Base-by-base conservation (phyloP, 495 filamentous ascomycete species). In the Paragyromitra xinjiangensis region DNA sequence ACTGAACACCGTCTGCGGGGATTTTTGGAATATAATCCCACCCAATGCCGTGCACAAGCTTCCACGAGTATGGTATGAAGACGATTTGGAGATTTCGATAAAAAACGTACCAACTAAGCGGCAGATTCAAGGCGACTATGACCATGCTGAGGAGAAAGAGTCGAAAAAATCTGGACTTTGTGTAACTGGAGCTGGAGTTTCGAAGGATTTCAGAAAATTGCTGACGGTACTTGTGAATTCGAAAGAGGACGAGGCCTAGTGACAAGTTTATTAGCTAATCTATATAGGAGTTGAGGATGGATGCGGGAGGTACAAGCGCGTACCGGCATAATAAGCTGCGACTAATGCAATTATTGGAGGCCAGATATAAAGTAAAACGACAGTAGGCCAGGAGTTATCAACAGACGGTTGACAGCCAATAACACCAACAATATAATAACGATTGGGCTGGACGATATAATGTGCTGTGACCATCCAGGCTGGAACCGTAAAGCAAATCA, bases 351-450 rank as follows among this genome's bases (percentile, higher is more conserved):
- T 88, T 8, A 95, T 82, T 0, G 89, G 87, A 3, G 88, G 88
- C 86, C 92, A 94, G 0, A 92, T 85, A 71, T 87, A 86, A 63
- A 89, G 86, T 51, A 97, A 82, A 19, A 89, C 81, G n/a, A 94
- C 84, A 67, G 85, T 89, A 11, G 90, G 85, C 92, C 92, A 96
- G 80, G 90, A 93, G 45, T 86, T 83, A 81, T 92, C 90, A 51
- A 90, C 88, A 56, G 86, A 80, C 29, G 88, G 83, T 19, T 86
- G 85, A 81, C 95, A 98, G 1, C 95, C 95, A 42, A 89, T 85
- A 26, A 97, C 89, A 19, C 90, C 87, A 62, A 88, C 88, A 64
- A 98, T 86, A 70, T 88, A 86, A 84, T 95, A 99, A 16, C 95
- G 90, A 37, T 85, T 84, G 16, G 87, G 82, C 64, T 93, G 90